Conservation (phyloP, 805 yeast species). For the Candida anglica region DNA sequence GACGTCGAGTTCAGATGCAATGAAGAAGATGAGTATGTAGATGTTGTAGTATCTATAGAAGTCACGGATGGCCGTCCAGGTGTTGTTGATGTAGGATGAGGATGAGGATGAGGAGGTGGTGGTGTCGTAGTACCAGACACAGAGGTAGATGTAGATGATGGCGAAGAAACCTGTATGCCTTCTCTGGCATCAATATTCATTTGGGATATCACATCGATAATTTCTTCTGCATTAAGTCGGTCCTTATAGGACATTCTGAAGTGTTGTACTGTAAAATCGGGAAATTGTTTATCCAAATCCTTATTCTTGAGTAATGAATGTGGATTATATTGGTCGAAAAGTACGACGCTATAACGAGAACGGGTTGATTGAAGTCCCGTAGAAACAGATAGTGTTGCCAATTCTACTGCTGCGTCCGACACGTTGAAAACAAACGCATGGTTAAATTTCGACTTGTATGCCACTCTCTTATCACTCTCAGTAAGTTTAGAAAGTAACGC, state of each 20-base stretch:
- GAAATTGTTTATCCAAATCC: constrained; percentile 2
- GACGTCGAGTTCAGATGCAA: constrained; percentile 6
- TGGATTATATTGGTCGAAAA: constrained; percentile 16
- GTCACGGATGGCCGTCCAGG: constrained; percentile 8
- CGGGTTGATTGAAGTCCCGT: constrained; percentile 25
- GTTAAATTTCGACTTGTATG: constrained; percentile 12
- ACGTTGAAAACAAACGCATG: constrained; percentile 20
- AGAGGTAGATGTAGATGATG: too few relatives aligned
- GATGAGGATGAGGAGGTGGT: too few relatives aligned
- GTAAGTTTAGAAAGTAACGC: neutral
- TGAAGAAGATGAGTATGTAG: constrained; percentile 6
- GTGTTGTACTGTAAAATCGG: constrained; percentile 15
- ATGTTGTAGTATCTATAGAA: constrained; percentile 8
- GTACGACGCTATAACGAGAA: constrained; percentile 18
- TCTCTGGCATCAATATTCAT: too few relatives aligned
- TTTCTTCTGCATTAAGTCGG: constrained; percentile 13
- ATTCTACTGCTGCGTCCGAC: constrained; percentile 10
- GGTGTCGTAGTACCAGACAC: too few relatives aligned
- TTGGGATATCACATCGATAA: constrained; percentile 12
- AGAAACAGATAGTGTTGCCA: constrained; percentile 17
- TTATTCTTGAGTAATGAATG: constrained; percentile 6
- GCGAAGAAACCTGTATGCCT: too few relatives aligned
- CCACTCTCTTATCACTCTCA: constrained; percentile 5
- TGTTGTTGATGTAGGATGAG: too few relatives aligned
- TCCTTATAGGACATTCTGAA: constrained; percentile 17